Conservation (phyloP, 2,329 filamentous ascomycete genomes). For the Calonectria montana region DNA sequence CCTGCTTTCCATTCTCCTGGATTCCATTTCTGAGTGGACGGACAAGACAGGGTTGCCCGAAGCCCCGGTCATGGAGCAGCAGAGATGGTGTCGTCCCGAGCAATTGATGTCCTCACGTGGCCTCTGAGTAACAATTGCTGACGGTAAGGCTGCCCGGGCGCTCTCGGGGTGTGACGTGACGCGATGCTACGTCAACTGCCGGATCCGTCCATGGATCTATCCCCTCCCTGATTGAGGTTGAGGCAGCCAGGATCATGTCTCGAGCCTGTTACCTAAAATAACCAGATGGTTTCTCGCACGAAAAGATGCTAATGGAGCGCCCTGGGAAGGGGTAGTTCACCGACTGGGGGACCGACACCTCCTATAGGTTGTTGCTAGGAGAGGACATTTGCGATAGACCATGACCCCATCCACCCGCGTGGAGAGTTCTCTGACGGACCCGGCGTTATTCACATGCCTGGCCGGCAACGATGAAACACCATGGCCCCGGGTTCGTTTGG, state of each 20-base stretch:
- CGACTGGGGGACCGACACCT: background rate
- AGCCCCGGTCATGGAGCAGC: constrained; percentile 19
- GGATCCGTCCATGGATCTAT: constrained; percentile 15
- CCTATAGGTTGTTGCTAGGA: constrained; percentile 7
- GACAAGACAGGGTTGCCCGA: constrained; percentile 30
- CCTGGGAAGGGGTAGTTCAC: background rate
- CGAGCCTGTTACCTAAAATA: constrained; percentile 22
- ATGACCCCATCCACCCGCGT: background rate
- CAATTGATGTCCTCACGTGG: constrained; percentile 36
- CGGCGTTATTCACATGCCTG: constrained; percentile 37
- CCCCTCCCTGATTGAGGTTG: constrained; percentile 9
- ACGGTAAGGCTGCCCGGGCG: constrained; percentile 32
- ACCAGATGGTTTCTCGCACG: constrained; percentile 8
- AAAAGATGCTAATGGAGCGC: background rate
- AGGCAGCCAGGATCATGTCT: constrained; percentile 19
- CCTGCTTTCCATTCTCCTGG: constrained; percentile 25
- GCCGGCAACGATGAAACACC: constrained; percentile 21
- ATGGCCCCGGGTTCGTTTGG: constrained; percentile 13
- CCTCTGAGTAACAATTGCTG: constrained; percentile 33
- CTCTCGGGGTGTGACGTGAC: constrained; percentile 13
- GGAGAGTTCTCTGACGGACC: constrained; percentile 25
- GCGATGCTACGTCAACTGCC: constrained; percentile 17
- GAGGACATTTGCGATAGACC: constrained; percentile 12
- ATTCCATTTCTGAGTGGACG: constrained; percentile 22
- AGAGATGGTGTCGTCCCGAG: constrained; percentile 19